These are phyloP conservation scores for Daldinia decipiens DNA, from an alignment of 495 filamentous ascomycete species.

Conservation along the genomic window DNA sequence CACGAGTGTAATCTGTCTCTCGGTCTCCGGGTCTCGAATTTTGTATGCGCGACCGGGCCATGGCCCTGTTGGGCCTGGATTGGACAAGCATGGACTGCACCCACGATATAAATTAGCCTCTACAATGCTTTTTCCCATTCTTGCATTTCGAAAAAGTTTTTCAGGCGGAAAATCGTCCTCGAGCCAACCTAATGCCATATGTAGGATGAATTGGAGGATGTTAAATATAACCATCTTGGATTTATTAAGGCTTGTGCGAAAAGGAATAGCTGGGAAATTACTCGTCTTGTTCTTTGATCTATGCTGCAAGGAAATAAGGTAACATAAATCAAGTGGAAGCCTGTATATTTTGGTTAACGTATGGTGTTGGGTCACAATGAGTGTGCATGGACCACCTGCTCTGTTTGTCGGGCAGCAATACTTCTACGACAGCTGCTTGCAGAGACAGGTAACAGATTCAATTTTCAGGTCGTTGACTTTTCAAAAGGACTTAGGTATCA, in stretches of 20 bases:
- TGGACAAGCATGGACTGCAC: neutral
- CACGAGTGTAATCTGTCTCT: slow-evolving; percentile 47
- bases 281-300: too few relatives aligned
- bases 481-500: too few relatives aligned
- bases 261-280: neutral
- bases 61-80: slow-evolving; percentile 13
- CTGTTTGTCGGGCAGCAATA: neutral
- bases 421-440: neutral
- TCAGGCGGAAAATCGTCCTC: neutral
- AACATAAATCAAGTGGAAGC: too few relatives aligned
- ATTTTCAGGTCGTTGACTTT: too few relatives aligned
- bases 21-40: slow-evolving; percentile 40
- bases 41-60: slow-evolving; percentile 43
- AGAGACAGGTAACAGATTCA: too few relatives aligned
- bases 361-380: neutral
- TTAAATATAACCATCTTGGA: neutral
- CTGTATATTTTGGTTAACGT: neutral
- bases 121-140: neutral
- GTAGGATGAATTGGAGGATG: neutral
- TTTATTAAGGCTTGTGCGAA: neutral
- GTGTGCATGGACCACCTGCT: neutral
- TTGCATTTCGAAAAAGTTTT: neutral
- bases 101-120: neutral
- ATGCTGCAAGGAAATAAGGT: too few relatives aligned
- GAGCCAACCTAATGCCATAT: neutral